These are phyloP conservation scores for Corymbia maculata DNA, from an alignment of 345 rosid species.

Conservation along the genomic window DNA sequence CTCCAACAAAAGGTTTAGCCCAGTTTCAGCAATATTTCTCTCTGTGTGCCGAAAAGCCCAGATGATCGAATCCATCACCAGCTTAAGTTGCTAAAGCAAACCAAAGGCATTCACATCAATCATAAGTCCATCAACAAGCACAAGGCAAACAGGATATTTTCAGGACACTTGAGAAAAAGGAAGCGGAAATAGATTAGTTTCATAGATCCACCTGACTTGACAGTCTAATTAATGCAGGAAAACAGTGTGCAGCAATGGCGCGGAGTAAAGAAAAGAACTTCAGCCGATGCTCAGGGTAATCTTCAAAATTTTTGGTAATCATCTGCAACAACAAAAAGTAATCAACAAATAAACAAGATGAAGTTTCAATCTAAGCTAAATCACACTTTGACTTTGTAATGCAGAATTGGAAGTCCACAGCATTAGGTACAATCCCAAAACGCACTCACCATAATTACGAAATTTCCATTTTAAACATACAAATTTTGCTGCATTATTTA, in stretches of 20 bases:
- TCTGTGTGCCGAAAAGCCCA: slow-evolving; percentile 99
- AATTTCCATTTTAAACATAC: not conserved
- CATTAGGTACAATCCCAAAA: not conserved
- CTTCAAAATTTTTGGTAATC: slow-evolving; percentile 98
- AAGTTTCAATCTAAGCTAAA: not conserved
- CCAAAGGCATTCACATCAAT: not conserved
- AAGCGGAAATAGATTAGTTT: not conserved
- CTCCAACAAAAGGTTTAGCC: slow-evolving; percentile 81
- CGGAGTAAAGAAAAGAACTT: slow-evolving; percentile 97
- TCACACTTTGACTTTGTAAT: not conserved
- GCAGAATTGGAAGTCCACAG: not conserved
- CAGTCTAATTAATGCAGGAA: slow-evolving; percentile 82
- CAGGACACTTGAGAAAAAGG: not conserved
- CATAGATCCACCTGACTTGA: slow-evolving; percentile 74
- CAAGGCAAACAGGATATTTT: not conserved
- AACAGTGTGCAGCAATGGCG: slow-evolving; percentile 92
- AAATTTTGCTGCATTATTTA: not conserved
- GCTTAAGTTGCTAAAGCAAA: slow-evolving; percentile 68
- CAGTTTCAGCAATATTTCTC: slow-evolving; percentile 97
- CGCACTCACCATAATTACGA: not conserved
- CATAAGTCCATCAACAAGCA: not conserved
- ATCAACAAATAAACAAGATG: not conserved
- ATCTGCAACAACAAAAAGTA: slow-evolving; percentile 38
- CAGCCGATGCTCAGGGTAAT: slow-evolving; percentile 97
- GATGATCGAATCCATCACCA: slow-evolving; percentile 97